Conservation (phyloP, 352 stramenopile genomes). For the Globisporangium paddicum region DNA sequence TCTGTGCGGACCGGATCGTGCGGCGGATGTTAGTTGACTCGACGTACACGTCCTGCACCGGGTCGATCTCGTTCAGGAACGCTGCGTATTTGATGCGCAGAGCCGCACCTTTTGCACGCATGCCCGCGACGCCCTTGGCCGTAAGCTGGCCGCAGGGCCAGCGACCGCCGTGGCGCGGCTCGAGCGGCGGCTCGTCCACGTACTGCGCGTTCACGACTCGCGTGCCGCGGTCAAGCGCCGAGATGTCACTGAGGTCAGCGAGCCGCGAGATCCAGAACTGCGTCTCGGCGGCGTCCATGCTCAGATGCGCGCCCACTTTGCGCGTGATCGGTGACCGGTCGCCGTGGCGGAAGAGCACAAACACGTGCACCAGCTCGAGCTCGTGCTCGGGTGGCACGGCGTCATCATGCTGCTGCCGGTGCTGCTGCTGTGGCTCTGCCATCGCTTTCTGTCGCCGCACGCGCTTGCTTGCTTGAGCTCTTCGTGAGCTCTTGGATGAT, state of each 20-base stretch:
- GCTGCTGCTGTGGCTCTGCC: not conserved
- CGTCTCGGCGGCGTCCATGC: conserved; percentile 38
- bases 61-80: conserved; percentile 31
- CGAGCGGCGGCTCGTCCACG: conserved; percentile 19
- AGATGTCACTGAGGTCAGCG: conserved; percentile 33
- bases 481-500: conserved; percentile 1
- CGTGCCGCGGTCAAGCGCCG: conserved; percentile 42
- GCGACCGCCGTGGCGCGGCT: conserved; percentile 47
- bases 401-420: not conserved
- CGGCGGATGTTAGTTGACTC: conserved; percentile 75
- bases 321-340: conserved; percentile 75
- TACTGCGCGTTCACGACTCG: conserved; percentile 27
- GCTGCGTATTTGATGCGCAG: conserved; percentile 37
- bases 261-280: conserved; percentile 62
- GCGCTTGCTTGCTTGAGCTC: not conserved
- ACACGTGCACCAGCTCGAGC: conserved; percentile 51
- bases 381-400: conserved; percentile 8
- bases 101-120: conserved; percentile 43
- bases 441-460: not conserved
- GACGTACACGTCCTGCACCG: conserved; percentile 46
- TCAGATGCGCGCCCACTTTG: conserved; percentile 34
- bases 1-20: conserved; percentile 70
- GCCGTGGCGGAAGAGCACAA: conserved; percentile 74
- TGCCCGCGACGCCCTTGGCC: conserved; percentile 54
- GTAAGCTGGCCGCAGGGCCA: conserved; percentile 79